A percentile compares a stretch with the other conserved stretches of the same genome.
These are phyloP conservation scores for Podospora pseudocomata DNA, from an alignment of 495 filamentous ascomycete species.

Conservation along the genomic window DNA sequence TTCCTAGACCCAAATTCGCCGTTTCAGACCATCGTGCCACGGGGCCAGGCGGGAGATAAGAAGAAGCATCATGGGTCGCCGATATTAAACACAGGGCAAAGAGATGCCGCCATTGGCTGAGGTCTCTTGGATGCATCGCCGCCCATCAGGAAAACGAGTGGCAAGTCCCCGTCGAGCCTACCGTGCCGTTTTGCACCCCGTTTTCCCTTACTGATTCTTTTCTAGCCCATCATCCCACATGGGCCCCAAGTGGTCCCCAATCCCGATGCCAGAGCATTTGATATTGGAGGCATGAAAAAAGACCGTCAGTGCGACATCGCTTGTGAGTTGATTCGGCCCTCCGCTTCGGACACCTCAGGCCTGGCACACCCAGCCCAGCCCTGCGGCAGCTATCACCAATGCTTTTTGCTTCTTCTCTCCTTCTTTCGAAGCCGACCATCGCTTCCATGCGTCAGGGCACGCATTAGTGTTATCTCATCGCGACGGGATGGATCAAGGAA, in stretches of 20 bases:
- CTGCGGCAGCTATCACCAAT: not conserved
- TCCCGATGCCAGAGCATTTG: not conserved
- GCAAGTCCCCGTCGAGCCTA: constrained; percentile 9
- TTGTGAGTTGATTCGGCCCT: constrained; percentile 6
- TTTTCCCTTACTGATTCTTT: not conserved
- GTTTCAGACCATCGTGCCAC: not conserved
- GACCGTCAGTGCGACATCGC: constrained; percentile 10
- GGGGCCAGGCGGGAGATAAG: constrained; percentile 21
- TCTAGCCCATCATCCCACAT: not conserved
- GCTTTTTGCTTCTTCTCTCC: constrained; percentile 2
- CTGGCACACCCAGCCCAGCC: not conserved
- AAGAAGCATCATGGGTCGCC: constrained; percentile 16
- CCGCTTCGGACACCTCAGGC: not conserved
- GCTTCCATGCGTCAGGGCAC: constrained; percentile 11
- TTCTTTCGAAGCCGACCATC: constrained; percentile 7
- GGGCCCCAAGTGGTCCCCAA: not conserved
- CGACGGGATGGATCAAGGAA: constrained; percentile 15
- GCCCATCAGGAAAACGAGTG: constrained; percentile 8
- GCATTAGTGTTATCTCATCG: constrained; percentile 22
- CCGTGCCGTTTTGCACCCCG: not conserved
- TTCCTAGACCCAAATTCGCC: not conserved
- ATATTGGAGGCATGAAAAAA: not conserved
- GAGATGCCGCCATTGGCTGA: constrained; percentile 21
- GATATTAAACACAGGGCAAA: constrained; percentile 15
- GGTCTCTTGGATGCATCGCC: constrained; percentile 15